These are phyloP conservation scores for Senecio squalidus DNA, from an alignment of 140 eudicot genomes.

Conservation along the genomic window DNA sequence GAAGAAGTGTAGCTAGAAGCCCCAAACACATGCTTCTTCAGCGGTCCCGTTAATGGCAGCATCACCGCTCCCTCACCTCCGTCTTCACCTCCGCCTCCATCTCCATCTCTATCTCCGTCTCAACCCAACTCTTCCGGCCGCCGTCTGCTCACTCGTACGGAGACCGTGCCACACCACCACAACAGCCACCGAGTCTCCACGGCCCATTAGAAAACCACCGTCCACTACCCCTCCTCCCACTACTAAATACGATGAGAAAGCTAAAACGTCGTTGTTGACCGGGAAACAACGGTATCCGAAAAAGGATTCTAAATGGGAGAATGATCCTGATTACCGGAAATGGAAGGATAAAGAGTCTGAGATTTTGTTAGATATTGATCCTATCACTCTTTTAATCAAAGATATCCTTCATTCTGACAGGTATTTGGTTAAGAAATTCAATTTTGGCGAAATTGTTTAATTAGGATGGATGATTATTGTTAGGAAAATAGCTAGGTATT, in stretches of 20 bases:
- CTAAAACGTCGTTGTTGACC: slow-evolving; percentile 11
- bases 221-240: slow-evolving; percentile 18
- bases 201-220: slow-evolving; percentile 20
- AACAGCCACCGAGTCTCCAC: slow-evolving; percentile 37
- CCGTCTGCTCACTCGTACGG: slow-evolving; percentile 22
- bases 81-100: slow-evolving; percentile 41
- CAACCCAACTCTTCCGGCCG: slow-evolving; percentile 29
- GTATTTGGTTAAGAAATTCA: too few species aligned
- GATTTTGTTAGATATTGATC: slow-evolving; percentile 57
- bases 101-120: slow-evolving; percentile 44
- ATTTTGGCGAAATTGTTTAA: too few species aligned
- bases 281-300: slow-evolving; percentile 20
- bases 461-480: too few species aligned
- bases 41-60: too few species aligned
- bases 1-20: slow-evolving; percentile 6
- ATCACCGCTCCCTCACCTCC: slow-evolving; percentile 56
- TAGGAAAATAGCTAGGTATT: too few species aligned
- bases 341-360: slow-evolving; percentile 69
- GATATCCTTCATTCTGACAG: slow-evolving; percentile 75
- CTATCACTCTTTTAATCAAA: slow-evolving; percentile 45
- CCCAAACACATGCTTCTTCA: too few species aligned
- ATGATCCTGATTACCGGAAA: slow-evolving; percentile 55
- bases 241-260: slow-evolving; percentile 8
- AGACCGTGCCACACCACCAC: slow-evolving; percentile 33
- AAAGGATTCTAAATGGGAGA: slow-evolving; percentile 32